Percentiles rank a stretch among this genome's conserved stretches.
phyloP scores from a whole-genome alignment of 441 rosid genomes.

The Bocquillonia castaneifolia region DNA sequence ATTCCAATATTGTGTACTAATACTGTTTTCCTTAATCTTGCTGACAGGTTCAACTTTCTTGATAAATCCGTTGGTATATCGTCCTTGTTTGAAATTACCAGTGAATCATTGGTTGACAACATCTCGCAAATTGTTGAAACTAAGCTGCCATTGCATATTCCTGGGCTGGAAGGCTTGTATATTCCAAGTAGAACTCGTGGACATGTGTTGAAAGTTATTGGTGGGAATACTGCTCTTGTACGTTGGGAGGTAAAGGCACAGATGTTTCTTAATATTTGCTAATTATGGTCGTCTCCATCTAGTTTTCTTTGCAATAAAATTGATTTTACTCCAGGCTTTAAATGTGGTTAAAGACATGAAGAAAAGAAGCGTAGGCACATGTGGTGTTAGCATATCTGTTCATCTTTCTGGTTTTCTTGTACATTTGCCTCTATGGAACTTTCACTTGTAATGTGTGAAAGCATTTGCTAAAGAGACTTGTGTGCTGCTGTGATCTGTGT shows the following conservation, averaged over 20 bases:
- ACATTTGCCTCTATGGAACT: not conserved
- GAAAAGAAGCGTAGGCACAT: not conserved
- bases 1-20: not conserved
- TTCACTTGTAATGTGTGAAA: not conserved
- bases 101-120: conserved; percentile 53
- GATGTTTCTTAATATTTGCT: conserved; percentile 19
- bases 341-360: not conserved
- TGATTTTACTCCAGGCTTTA: not conserved
- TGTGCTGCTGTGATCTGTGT: not conserved
- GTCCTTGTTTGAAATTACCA: conserved; percentile 62
- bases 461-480: not conserved
- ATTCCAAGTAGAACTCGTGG: conserved; percentile 83
- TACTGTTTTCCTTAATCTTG: conserved; percentile 18
- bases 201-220: conserved; percentile 52
- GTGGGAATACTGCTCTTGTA: conserved; percentile 69
- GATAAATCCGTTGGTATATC: conserved; percentile 86
- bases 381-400: not conserved
- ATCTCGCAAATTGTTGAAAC: conserved; percentile 69
- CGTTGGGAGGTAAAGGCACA: conserved; percentile 86
- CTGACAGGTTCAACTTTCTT: conserved; percentile 78
- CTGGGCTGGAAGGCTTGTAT: conserved; percentile 73
- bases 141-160: conserved; percentile 50
- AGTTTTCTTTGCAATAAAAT: conserved; percentile 1
- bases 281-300: conserved; percentile 15
- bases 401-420: not conserved